Base-by-base conservation (phyloP, 2,329 filamentous ascomycete species). In the Colletotrichum scovillei region DNA sequence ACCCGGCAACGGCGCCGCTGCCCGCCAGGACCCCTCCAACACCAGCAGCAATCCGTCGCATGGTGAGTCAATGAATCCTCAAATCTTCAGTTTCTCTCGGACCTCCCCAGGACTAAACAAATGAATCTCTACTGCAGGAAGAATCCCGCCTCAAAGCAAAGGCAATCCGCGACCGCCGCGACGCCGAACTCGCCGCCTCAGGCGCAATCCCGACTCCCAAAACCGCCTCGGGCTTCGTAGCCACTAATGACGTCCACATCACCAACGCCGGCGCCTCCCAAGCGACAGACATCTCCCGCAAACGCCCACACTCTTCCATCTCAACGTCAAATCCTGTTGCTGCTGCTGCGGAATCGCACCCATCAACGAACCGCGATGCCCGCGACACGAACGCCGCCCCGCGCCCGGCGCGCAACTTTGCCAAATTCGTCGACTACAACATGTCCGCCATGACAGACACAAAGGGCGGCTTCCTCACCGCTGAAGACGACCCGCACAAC, bases 401-500 rank as follows among this genome's bases (percentile, higher is more conserved):
- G 63, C 92, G 91, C 68, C 93, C 96, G 0, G 94, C 94, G 59
- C 90, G 92, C 79, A 98, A 97, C 79, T 98, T 98, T 77, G 91
- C 94, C 74, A 96, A 97, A 81, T 98, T 93, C 81, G 95, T 99
- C 79, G 97, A 99, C 80, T 98, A 98, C 84, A 97, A 99, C 82
- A 97, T 99, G 84, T 96, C 94, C 80, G 93, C 96, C 84, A 98
- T 99, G 95, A 97, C 93, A 7, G 97, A 99, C 82, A 98, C 96
- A 0, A 98, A 98, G 80, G 97, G 97, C 75, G 97, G 97, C 0
- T 99, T 99, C 82, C 84, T 99, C 76, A 94, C 93, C n/a, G 89
- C 90, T 1, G 94, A 96, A 75, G 97, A 99, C 80, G 97, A 99
- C 82, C 97, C 97, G 1, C 91, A 93, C 80, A 98, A 98, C 80